Percentiles rank a stretch among this genome's conserved stretches.
Evolutionary conservation across 2,329 filamentous ascomycete species (phyloP).

Genomic region (Bipolaris gigantea): DNA sequence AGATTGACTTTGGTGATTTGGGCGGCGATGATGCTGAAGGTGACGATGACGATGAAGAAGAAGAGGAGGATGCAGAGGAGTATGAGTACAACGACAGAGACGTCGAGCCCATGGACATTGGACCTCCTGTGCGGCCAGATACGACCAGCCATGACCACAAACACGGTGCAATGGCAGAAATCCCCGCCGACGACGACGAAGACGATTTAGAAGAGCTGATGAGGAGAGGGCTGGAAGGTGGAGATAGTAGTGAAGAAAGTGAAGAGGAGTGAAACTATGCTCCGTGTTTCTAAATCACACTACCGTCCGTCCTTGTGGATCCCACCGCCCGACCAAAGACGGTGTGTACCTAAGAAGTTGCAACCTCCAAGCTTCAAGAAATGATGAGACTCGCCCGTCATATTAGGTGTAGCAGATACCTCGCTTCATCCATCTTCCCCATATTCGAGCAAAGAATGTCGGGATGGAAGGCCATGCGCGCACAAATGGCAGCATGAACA

Average conservation of each 20-base stretch:
- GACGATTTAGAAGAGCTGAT: conserved; percentile 51
- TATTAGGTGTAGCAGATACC: too few species aligned
- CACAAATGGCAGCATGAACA: not conserved
- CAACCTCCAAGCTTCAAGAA: not conserved
- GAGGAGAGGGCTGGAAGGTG: conserved; percentile 45
- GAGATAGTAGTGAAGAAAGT: conserved; percentile 48
- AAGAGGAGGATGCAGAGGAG: conserved; percentile 33
- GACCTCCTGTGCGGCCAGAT: conserved; percentile 30
- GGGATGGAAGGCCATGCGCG: not conserved
- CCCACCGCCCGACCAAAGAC: not conserved
- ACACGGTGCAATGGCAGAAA: conserved; percentile 11
- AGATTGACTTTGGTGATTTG: conserved; percentile 43
- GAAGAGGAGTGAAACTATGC: conserved; percentile 45
- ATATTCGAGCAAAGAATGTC: not conserved
- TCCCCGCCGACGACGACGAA: conserved; percentile 34
- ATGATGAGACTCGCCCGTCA: too few species aligned
- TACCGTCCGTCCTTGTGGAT: not conserved
- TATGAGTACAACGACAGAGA: conserved; percentile 39
- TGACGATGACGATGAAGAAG: conserved; percentile 37
- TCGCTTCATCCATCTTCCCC: too few species aligned
- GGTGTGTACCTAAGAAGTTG: too few species aligned
- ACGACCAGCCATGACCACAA: conserved; percentile 14
- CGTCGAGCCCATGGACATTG: conserved; percentile 40
- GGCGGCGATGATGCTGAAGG: conserved; percentile 31
- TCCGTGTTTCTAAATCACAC: not conserved